Base-by-base conservation (phyloP, 2,329 filamentous ascomycete genomes). In the Cordyceps fumosorosea region DNA sequence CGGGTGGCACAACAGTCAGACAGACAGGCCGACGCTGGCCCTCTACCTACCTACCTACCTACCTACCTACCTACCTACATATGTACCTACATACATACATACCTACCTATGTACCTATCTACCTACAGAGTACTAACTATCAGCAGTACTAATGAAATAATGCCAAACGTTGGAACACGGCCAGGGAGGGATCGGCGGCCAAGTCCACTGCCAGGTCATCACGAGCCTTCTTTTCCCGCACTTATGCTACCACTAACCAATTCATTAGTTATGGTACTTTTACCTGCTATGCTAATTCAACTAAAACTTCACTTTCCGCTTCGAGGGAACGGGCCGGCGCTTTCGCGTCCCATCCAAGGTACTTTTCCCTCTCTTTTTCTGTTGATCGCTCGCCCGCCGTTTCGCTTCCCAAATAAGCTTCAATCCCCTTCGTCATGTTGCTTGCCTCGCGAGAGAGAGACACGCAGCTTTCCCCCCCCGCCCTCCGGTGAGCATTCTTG, bases 211-310 rank as follows among this genome's bases (percentile, higher is more conserved):
- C 37, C 40, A 54, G 26, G 40, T 47, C 29, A 40, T 60, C 58
- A 60, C 58, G 58, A 60, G 58, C 58, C 47, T 60, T 29, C 8
- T 47, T 60, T 48, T 60, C 40, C 58, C 42, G 42, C 50, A 37
- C 34, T 37, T 37, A 10, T 12, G 34, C 11, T 12, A 37, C 40
- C 40, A 44, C 40, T 29, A 29, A 29, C 29, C 26, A 29, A 29
- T 29, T 29, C 29, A 29, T 37, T 32, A 32, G 29, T 32, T 7
- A 37, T 37, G 34, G 11, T 12, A 12, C 1, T 3, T 29, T 12
- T 37, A 37, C 12, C 34, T 14, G 10, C 34, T 37, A 14, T 37
- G 34, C 34, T 51, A 18, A n/a, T 34, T 20, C 32, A 52, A 32
- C 4, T 18, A 18, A 29, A 29, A 29, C 29, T 6, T 29, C 40